Conservation (phyloP, 2,329 filamentous ascomycete genomes). For the Chrysoporthe puriensis region DNA sequence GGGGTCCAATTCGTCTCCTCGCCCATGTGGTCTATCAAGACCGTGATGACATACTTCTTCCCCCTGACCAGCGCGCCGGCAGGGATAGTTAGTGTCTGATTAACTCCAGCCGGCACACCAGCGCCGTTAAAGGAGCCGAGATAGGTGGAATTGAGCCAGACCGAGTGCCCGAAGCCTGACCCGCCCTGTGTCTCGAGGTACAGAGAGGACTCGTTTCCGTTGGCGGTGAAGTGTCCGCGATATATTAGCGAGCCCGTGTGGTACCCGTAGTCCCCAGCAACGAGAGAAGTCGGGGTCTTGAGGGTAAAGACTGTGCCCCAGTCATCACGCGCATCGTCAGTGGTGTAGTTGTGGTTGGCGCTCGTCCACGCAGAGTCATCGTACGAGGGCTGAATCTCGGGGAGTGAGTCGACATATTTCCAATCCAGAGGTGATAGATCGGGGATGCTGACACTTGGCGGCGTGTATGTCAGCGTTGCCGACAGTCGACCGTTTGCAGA, state of each 20-base stretch:
- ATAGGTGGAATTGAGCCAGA: slow-evolving; percentile 67
- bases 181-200: slow-evolving; percentile 67
- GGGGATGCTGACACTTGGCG: slow-evolving; percentile 58
- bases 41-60: slow-evolving; percentile 63
- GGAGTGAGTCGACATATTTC: slow-evolving; percentile 72
- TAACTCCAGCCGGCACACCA: slow-evolving; percentile 52
- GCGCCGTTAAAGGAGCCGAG: slow-evolving; percentile 67
- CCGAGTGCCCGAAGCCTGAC: slow-evolving; percentile 65
- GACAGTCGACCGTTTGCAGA: slow-evolving; percentile 49
- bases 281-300: slow-evolving; percentile 68
- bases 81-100: slow-evolving; percentile 53
- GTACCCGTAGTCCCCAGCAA: slow-evolving; percentile 74
- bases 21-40: slow-evolving; percentile 75
- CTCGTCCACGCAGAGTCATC: slow-evolving; percentile 70
- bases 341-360: slow-evolving; percentile 57
- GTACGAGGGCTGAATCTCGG: slow-evolving; percentile 66
- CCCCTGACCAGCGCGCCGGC: slow-evolving; percentile 56
- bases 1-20: slow-evolving; percentile 68
- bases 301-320: slow-evolving; percentile 38
- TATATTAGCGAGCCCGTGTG: slow-evolving; percentile 70
- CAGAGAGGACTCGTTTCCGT: slow-evolving; percentile 61
- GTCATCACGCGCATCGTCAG: slow-evolving; percentile 59
- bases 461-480: slow-evolving; percentile 45
- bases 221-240: slow-evolving; percentile 70
- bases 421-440: slow-evolving; percentile 63